Percentiles rank a stretch among this genome's conserved stretches.
These are phyloP conservation scores for Melanomma pulvis-pyrius DNA, from an alignment of 495 filamentous ascomycete genomes.

Conservation along the genomic window DNA sequence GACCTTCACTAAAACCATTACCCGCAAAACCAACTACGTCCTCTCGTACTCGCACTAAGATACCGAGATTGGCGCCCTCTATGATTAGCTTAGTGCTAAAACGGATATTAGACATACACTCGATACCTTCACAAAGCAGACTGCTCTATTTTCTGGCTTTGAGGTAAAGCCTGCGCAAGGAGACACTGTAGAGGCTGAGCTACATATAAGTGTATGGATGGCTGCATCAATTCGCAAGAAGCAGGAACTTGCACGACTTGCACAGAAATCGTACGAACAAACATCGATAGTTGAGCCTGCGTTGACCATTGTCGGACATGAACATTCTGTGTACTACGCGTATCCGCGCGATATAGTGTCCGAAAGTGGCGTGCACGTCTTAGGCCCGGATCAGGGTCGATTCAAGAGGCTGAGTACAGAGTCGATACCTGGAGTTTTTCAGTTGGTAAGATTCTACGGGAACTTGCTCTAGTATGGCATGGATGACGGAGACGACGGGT, in stretches of 20 bases:
- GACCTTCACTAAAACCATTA: conserved; percentile 12
- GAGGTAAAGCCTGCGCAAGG: conserved; percentile 20
- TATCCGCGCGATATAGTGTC: conserved; percentile 17
- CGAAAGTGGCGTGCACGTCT: conserved; percentile 29
- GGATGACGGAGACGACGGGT: conserved; percentile 29
- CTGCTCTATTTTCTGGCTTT: conserved; percentile 29
- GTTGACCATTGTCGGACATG: conserved; percentile 26
- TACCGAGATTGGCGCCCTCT: conserved; percentile 20
- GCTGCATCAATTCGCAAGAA: conserved; percentile 22
- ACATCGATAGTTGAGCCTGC: conserved; percentile 21
- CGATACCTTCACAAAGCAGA: conserved; percentile 16
- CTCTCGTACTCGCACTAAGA: conserved; percentile 24
- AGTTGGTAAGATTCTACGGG: conserved; percentile 25
- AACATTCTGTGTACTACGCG: conserved; percentile 26
- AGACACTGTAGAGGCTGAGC: conserved; percentile 15
- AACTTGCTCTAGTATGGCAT: conserved; percentile 33
- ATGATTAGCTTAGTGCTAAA: conserved; percentile 14
- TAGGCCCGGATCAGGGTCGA: conserved; percentile 19
- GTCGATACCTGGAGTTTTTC: conserved; percentile 32
- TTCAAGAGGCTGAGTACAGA: conserved; percentile 31
- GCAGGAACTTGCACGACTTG: conserved; percentile 16
- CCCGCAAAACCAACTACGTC: conserved; percentile 28
- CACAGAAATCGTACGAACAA: conserved; percentile 14
- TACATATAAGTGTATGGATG: conserved; percentile 31
- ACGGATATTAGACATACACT: conserved; percentile 21